These are phyloP conservation scores for Schwanniomyces sp. DNA, from an alignment of 805 yeast genomes.

Conservation along the genomic window DNA sequence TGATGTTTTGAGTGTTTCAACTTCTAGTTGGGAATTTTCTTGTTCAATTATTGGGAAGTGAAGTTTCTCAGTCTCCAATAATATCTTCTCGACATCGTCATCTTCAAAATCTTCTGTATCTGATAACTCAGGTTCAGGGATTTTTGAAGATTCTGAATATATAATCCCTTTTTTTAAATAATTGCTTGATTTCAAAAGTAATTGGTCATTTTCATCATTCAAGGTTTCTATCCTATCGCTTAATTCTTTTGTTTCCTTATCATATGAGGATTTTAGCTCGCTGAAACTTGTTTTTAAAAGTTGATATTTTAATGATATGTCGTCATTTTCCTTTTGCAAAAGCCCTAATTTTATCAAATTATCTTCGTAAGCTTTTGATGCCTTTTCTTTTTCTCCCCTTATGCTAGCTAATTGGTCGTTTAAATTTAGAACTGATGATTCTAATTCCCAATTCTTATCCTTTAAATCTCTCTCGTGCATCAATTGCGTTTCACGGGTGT, in stretches of 20 bases:
- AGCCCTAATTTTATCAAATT: conserved; percentile 23
- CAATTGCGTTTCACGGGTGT: conserved; percentile 30
- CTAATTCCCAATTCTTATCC: conserved; percentile 68
- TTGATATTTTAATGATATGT: conserved; percentile 37
- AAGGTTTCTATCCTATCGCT: conserved; percentile 55
- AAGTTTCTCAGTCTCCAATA: conserved; percentile 25
- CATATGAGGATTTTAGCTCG: conserved; percentile 32
- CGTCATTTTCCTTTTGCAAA: conserved; percentile 52
- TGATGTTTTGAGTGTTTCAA: conserved; percentile 65
- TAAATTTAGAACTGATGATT: conserved; percentile 47
- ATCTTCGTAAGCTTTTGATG: conserved; percentile 32
- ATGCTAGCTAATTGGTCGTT: conserved; percentile 44
- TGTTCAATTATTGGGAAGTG: conserved; percentile 30
- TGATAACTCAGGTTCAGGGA: neutral
- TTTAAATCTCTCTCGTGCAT: conserved; percentile 49
- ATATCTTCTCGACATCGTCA: conserved; percentile 33
- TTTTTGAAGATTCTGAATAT: neutral
- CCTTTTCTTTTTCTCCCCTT: conserved; percentile 39
- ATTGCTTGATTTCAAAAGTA: conserved; percentile 38
- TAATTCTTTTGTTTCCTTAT: conserved; percentile 47
- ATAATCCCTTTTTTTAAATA: neutral
- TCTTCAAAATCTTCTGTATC: conserved; percentile 23
- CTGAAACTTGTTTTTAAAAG: conserved; percentile 40
- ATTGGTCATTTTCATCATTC: conserved; percentile 67
- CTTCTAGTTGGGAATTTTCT: conserved; percentile 50